Evolutionary conservation across 441 rosid genomes (phyloP).

Genomic region (Brassica balearica): DNA sequence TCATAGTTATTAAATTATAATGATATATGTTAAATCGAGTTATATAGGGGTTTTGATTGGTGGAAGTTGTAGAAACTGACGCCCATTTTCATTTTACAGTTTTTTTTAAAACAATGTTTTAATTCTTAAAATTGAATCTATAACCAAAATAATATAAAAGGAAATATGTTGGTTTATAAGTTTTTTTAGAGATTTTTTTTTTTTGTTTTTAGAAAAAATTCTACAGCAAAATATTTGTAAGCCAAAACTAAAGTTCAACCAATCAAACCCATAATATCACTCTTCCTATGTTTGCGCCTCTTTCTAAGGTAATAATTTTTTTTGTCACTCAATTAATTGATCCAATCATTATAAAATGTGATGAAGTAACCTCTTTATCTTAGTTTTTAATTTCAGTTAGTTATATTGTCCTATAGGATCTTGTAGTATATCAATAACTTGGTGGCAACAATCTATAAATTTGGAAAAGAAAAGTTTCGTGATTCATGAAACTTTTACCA

Average conservation of each 20-base stretch:
- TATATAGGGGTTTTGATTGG: neutral
- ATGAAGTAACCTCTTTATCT: constrained; percentile 36
- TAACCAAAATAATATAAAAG: too few relatives aligned
- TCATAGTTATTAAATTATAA: constrained; percentile 14
- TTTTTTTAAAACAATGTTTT: too few relatives aligned
- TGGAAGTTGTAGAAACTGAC: neutral
- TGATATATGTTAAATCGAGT: neutral
- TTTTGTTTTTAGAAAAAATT: too few relatives aligned
- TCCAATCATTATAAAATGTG: constrained; percentile 38
- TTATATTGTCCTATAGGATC: constrained; percentile 4
- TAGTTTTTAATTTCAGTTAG: constrained; percentile 17
- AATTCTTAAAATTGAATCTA: too few relatives aligned
- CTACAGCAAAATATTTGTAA: too few relatives aligned
- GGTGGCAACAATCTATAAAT: constrained; percentile 22
- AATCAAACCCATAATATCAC: constrained; percentile 4
- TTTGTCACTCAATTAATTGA: constrained; percentile 35
- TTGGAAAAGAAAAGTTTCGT: neutral
- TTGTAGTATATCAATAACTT: constrained; percentile 20
- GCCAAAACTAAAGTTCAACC: neutral
- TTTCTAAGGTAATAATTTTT: constrained; percentile 25
- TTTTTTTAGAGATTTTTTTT: too few relatives aligned
- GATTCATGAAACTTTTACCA: neutral
- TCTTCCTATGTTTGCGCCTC: constrained; percentile 43
- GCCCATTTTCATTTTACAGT: neutral
- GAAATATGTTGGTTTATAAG: too few relatives aligned